Evolutionary conservation across 1,284 basidiomycete genomes (phyloP), one percentile per base, ranked within the genome.

Genomic region (Sparassis latifolia): DNA sequence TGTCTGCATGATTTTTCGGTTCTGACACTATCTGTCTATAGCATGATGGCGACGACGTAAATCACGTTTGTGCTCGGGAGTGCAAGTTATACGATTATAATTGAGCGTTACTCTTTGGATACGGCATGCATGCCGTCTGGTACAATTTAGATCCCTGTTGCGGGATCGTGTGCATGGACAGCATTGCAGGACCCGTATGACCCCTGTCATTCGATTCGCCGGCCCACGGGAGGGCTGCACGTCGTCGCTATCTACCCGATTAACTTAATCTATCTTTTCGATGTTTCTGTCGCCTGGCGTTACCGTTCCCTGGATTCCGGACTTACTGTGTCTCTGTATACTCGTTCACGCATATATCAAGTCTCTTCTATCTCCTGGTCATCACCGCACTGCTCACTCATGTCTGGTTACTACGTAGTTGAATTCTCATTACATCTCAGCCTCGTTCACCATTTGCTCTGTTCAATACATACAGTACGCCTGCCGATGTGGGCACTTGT

Each of bases 41-140:
- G 65, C 57, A 63, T 66, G 62, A 64, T 65, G 65, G 60, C 65
- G 32, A 63, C 62, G 29, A 65, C 51, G 51, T 47, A 54, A 47
- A 48, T 55, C 42, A 20, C 20, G 20, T 20, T 20, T 20, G 46
- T 54, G 47, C 52, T 49, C 30, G 40, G 45, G 47, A 48, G 45
- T 44, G 53, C 57, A 51, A 49, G 55, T 52, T 61, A 64, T 63
- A 66, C 53, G 62, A 64, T 59, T 63, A 62, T 66, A 64, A 60
- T 64, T 45, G 50, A 52, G 55, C 53, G 48, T 56, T 52, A 53
- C 32, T 38, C 44, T 42, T 37, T 50, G 48, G 48, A 32, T 47
- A 44, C 33, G 40, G 44, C 45, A 42, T 38, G 29, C 44, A 35
- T 30, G 20, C 27, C 44, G 6, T 29, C 10, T 20, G 20, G 20